phyloP scores from a whole-genome alignment of 768 basidiomycete species.

The Piloderma croceum region DNA sequence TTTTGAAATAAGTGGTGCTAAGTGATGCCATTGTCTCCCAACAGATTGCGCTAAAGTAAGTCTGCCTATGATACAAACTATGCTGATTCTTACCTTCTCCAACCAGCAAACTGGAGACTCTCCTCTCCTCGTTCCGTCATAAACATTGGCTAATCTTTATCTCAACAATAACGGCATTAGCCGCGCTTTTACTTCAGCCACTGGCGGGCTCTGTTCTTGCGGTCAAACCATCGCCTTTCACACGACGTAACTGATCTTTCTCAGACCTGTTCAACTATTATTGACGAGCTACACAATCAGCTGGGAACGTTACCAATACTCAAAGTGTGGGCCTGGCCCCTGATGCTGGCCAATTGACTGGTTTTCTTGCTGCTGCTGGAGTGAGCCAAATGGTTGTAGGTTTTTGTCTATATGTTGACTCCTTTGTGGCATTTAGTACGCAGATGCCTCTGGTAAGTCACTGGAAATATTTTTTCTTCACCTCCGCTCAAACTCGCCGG shows the following conservation, averaged over 20 bases:
- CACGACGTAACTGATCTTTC: constrained; percentile 35
- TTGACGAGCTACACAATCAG: constrained; percentile 29
- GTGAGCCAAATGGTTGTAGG: constrained; percentile 24
- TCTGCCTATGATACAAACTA: not conserved
- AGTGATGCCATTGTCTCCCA: constrained; percentile 4
- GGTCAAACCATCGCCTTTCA: constrained; percentile 16
- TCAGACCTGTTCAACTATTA: constrained; percentile 31
- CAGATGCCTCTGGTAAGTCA: too few relatives aligned
- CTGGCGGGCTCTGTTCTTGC: constrained; percentile 40
- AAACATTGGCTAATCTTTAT: constrained; percentile 50
- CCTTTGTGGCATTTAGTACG: too few relatives aligned
- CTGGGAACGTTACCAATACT: constrained; percentile 34
- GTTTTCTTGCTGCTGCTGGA: constrained; percentile 58
- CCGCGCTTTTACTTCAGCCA: constrained; percentile 49
- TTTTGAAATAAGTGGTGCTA: not conserved
- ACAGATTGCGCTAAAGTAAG: constrained; percentile 43
- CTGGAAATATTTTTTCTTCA: constrained; percentile 6
- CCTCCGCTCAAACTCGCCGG: constrained; percentile 45
- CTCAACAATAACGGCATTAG: constrained; percentile 45
- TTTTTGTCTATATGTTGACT: not conserved
- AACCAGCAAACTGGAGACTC: constrained; percentile 35
- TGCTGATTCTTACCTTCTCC: not conserved
- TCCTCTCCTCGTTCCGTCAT: constrained; percentile 44
- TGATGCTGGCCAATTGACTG: constrained; percentile 38
- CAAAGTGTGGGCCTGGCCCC: constrained; percentile 41